Percentiles rank a stretch among this genome's conserved stretches.
phyloP scores from a whole-genome alignment of 2,329 filamentous ascomycete species.

The Ophiostoma ulmi region DNA sequence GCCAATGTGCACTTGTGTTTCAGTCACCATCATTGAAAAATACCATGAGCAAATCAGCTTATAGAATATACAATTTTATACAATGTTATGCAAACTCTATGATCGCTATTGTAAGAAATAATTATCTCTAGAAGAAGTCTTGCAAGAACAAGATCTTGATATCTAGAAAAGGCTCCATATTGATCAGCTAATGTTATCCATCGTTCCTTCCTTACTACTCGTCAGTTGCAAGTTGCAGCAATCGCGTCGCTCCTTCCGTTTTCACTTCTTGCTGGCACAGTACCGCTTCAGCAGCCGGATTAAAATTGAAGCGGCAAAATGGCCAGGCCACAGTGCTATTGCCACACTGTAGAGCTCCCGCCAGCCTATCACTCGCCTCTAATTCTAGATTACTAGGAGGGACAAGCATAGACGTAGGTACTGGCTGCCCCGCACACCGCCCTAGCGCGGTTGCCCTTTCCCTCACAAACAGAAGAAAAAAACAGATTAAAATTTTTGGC shows the following conservation, averaged over 20 bases:
- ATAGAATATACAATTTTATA: too few relatives aligned
- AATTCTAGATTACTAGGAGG: slow-evolving; percentile 23
- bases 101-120: too few relatives aligned
- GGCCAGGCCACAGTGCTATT: slow-evolving; percentile 6
- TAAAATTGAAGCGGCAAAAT: slow-evolving; percentile 6
- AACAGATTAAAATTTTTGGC: slow-evolving; percentile 17
- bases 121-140: too few relatives aligned
- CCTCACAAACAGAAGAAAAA: slow-evolving; percentile 25
- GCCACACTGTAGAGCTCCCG: not conserved
- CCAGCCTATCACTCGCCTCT: slow-evolving; percentile 24
- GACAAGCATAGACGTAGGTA: not conserved
- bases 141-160: too few relatives aligned
- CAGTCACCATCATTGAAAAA: too few relatives aligned
- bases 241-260: not conserved
- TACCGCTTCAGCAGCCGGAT: slow-evolving; percentile 4
- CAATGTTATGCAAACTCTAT: too few relatives aligned
- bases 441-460: slow-evolving; percentile 27
- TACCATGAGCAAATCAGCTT: too few relatives aligned
- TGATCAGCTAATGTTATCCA: not conserved
- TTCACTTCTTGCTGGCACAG: not conserved
- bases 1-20: too few relatives aligned
- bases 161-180: not conserved
- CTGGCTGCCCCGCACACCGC: slow-evolving; percentile 25
- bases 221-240: not conserved
- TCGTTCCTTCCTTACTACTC: not conserved